Base-by-base conservation (phyloP, 371 early-diverging fungal species). In the Lichtheimia corymbifera region DNA sequence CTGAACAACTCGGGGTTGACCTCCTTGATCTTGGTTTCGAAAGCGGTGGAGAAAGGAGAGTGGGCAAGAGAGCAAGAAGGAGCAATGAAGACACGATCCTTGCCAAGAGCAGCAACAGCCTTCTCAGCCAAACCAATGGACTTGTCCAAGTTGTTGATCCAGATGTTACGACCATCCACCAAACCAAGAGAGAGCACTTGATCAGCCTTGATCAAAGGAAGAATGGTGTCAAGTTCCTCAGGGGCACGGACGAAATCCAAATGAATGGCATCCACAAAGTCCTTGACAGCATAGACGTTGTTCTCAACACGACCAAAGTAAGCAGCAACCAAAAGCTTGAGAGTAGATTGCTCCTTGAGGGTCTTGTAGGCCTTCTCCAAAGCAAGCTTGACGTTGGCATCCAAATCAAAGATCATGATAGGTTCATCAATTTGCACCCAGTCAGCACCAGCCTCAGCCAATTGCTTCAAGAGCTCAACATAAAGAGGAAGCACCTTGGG, bases 361-460 rank as follows among this genome's bases (percentile, higher is more conserved):
- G 85, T 80, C 66, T 78, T 74, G 82, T 90, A 97, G 55, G 87
- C 88, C 59, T 67, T 72, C 64, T 70, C 79, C 44, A 76, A 72
- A 30, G 77, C 79, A 57, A 71, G 73, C 68, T 79, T 74, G 65
- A 79, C 74, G 4, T 73, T 66, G 14, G 77, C 70, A 50, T 79
- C 70, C 40, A 91, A 79, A 65, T 97, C 97, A 42, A 91, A 78
- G 63, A 89, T 82, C 35, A 97, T 82, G 66, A 85, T 66, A 55
- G 98, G 96, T 77, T 97, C 98, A 68, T 97, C 98, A 53, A 97
- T 71, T 82, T 93, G 94, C 62, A 97, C 84, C 90, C 91, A 93
- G 73, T 91, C 85, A 70, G 94, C 97, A 71, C 97, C 97, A 57
- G 93, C 95, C 24, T 75, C 83, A 22, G 81, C 85, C 52, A 97